Evolutionary conservation across 2,329 filamentous ascomycete genomes (phyloP).

Genomic region (Alternaria ventricosa): DNA sequence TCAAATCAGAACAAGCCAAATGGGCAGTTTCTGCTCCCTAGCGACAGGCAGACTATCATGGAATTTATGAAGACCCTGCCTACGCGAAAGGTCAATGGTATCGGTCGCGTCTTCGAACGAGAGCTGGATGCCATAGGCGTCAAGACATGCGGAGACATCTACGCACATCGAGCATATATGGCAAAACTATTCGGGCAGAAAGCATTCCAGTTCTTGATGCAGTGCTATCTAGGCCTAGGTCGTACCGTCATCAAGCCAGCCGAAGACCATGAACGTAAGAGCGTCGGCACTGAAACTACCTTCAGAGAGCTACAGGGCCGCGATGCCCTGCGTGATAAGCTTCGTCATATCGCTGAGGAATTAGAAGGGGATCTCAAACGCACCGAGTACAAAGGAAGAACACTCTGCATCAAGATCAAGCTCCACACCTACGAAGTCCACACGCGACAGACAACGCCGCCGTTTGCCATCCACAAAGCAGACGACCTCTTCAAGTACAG

Average conservation of each 20-base stretch:
- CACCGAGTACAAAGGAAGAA: slow-evolving; percentile 87
- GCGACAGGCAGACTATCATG: slow-evolving; percentile 77
- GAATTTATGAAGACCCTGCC: slow-evolving; percentile 83
- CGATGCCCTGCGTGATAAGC: slow-evolving; percentile 73
- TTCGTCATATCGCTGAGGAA: slow-evolving; percentile 81
- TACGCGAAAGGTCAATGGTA: slow-evolving; percentile 89
- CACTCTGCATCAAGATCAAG: slow-evolving; percentile 90
- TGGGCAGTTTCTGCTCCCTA: slow-evolving; percentile 80
- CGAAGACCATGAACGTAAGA: slow-evolving; percentile 90
- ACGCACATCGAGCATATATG: slow-evolving; percentile 74
- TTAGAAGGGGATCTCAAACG: slow-evolving; percentile 83
- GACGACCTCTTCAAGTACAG: slow-evolving; percentile 85
- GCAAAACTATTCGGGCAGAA: slow-evolving; percentile 88
- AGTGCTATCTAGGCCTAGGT: slow-evolving; percentile 84
- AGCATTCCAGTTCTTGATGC: slow-evolving; percentile 83
- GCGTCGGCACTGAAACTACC: slow-evolving; percentile 90
- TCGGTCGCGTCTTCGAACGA: slow-evolving; percentile 92
- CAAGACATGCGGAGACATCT: slow-evolving; percentile 88
- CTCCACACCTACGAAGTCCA: slow-evolving; percentile 92
- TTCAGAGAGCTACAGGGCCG: slow-evolving; percentile 81
- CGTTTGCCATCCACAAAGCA: slow-evolving; percentile 73
- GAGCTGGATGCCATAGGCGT: slow-evolving; percentile 88
- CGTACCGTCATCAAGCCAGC: slow-evolving; percentile 84
- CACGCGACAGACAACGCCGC: slow-evolving; percentile 78
- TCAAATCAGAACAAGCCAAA: slow-evolving; percentile 97